Percentiles rank a stretch among this genome's conserved stretches.
Conservation (phyloP, 148 eudicot genomes). For the Diospyros lotus region DNA sequence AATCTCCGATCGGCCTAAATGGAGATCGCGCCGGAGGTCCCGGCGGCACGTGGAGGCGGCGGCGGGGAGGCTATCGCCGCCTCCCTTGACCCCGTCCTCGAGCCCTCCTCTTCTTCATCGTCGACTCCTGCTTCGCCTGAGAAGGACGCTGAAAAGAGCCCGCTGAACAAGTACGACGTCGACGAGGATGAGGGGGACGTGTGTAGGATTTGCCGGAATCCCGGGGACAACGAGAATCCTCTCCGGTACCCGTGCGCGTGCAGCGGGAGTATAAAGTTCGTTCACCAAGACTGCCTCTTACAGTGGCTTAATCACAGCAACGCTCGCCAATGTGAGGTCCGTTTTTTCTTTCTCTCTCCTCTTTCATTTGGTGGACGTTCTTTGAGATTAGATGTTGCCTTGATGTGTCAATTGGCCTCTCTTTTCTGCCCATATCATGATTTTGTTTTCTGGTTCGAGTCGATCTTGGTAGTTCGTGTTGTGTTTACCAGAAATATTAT, state of each 20-base stretch:
- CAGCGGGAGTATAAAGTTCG: constrained; percentile 90
- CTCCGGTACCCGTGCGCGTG: constrained; percentile 88
- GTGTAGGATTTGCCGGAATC: constrained; percentile 83
- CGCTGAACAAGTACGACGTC: constrained; percentile 33
- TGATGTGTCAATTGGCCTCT: not conserved
- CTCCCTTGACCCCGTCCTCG: constrained; percentile 14
- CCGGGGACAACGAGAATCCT: constrained; percentile 80
- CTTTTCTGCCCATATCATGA: not conserved
- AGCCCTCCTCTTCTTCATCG: constrained; percentile 19
- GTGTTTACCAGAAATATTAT: constrained; percentile 5
- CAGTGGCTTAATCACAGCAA: constrained; percentile 99
- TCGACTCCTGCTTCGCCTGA: constrained; percentile 13
- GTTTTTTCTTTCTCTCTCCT: not conserved
- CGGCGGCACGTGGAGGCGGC: constrained; percentile 14
- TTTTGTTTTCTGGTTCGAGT: not conserved
- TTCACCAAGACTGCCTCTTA: constrained; percentile 90
- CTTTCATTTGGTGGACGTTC: not conserved
- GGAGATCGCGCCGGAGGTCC: constrained; percentile 40
- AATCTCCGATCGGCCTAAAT: constrained; percentile 8
- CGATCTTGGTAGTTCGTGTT: not conserved
- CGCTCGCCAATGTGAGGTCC: constrained; percentile 92
- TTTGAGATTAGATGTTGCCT: not conserved
- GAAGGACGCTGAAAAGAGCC: constrained; percentile 16
- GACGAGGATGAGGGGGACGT: constrained; percentile 89
- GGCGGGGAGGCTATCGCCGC: constrained; percentile 12